Evolutionary conservation across 345 rosid species (phyloP), one percentile per base, ranked within the genome.

Genomic region (Heritiera fomes): DNA sequence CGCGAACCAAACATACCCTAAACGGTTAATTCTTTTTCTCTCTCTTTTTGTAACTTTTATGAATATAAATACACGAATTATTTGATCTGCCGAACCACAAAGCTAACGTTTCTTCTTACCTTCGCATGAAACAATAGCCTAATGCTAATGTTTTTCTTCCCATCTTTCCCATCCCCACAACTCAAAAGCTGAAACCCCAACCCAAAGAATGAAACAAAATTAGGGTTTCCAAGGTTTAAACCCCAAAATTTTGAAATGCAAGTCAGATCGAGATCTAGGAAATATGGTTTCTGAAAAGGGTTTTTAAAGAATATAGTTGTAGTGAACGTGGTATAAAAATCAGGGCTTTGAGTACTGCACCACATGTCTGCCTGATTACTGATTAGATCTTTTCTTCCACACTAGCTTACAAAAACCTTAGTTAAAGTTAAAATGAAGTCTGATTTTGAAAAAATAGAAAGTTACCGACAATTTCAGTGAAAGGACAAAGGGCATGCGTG

Each of bases 351-450:
- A 63, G 18, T 53, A 34, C 49, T 73, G 64, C 28, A 73, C 76
- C 12, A 38, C 38, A 1, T n/a, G 30, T 8, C 14, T 40, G 73
- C 28, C 28, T 23, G 28, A 23, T 23, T 34, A 34, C 28, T 34
- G 38, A 65, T 62, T 73, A 13, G 72, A 71, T 65, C 71, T 81
- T 12, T 67, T 73, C 81, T 69, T 30, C 13, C 60, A 10, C 79
- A 7, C 77, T 58, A 71, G 15, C 67, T 34, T 66, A 66, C 87
- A 83, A 83, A 83, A 76, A 40, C 82, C 69, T 73, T 38, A 2
- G 13, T 78, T 70, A 77, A 79, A 75, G 41, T 18, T 53, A 49
- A 14, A 28, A 71, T 52, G 58, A 13, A n/a, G 41, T 6, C 34
- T 65, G n/a, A 49, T 72, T 71, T 61, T 12, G 17, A 55, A 38